Evolutionary conservation across 1,284 basidiomycete species (phyloP).

Genomic region (Termitomyces sp.): DNA sequence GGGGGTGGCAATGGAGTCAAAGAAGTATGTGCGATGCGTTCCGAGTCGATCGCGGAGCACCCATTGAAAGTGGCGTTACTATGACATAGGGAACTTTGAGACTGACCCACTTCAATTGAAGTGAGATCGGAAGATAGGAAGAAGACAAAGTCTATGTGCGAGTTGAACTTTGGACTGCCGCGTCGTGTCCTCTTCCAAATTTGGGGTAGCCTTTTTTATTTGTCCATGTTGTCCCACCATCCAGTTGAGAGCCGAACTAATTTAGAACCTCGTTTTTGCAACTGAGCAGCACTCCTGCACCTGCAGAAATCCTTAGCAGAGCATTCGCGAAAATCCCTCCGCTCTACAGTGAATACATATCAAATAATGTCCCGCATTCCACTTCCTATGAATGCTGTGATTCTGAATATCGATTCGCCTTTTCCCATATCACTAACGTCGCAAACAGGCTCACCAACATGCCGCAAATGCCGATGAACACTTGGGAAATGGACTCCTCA

Average conservation of each 20-base stretch:
- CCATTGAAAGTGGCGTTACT: not conserved
- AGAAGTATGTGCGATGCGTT: not conserved
- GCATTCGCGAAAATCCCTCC: not conserved
- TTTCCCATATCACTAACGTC: slow-evolving; percentile 5
- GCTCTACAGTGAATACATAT: slow-evolving; percentile 2
- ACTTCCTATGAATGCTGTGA: slow-evolving; percentile 35
- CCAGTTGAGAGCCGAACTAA: not conserved
- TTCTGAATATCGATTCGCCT: slow-evolving; percentile 1
- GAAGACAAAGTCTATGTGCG: not conserved
- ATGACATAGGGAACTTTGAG: not conserved
- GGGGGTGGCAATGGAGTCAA: not conserved
- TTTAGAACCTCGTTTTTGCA: not conserved
- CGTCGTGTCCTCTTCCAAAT: not conserved
- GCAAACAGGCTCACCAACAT: slow-evolving; percentile 69
- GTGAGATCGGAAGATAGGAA: not conserved
- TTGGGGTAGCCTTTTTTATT: not conserved
- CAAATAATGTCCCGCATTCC: slow-evolving; percentile 18
- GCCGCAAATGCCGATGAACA: slow-evolving; percentile 74
- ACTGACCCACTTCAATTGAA: not conserved
- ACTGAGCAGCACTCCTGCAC: too few relatives aligned
- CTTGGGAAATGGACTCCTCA: slow-evolving; percentile 54
- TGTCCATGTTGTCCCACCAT: not conserved
- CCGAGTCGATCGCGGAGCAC: not conserved
- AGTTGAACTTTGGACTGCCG: not conserved
- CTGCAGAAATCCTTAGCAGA: not conserved